Base-by-base conservation (phyloP, 83 land plant species). In the Picea engelmannii region DNA sequence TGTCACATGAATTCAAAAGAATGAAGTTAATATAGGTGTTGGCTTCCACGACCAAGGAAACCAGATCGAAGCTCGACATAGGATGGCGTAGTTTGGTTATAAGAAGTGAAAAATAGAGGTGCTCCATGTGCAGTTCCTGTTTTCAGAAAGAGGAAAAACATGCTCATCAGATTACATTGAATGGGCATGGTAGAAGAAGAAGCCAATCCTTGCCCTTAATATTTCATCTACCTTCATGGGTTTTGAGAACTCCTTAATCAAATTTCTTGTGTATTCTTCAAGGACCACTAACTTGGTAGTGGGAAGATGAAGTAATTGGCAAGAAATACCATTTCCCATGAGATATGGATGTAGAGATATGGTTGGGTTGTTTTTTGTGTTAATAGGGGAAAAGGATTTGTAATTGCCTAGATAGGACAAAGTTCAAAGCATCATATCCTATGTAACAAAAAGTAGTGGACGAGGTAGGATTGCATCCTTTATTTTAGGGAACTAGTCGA, bases 41-140 rank as follows among this genome's bases (percentile, higher is more conserved):
- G 23, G 92, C 92, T 47, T 86, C 86, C 5, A 88, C 88, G 23
- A 90, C 92, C 81, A 90, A 81, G 66, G 89, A 83, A 4, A 90
- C 92, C 92, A 90, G 87, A n/a, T 88, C 90, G 24, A 84, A 77
- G 21, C 78, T 59, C 55, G 67, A 68, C 21, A 84, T 23, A 20
- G 67, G 81, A n/a, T 27, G 58, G 7, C 23, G 23, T 21, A 79
- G 62, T 58, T 60, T 55, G 11, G n/a, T 35, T 23, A 52, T 5
- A 23, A 70, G 85, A 66, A 84, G 82, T 4, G 40, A 61, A 70
- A 84, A 84, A 78, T 84, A 84, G 25, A 84, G 52, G 55, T 47
- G 60, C 12, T 68, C 82, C 0, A 68, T 66, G 0, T 11, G 85
- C 0, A 84, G 67, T 58, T 70, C 78, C 20, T 84, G 71, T 60